phyloP scores from a whole-genome alignment of 208 protist species.

The Crithidia acanthocephali region DNA sequence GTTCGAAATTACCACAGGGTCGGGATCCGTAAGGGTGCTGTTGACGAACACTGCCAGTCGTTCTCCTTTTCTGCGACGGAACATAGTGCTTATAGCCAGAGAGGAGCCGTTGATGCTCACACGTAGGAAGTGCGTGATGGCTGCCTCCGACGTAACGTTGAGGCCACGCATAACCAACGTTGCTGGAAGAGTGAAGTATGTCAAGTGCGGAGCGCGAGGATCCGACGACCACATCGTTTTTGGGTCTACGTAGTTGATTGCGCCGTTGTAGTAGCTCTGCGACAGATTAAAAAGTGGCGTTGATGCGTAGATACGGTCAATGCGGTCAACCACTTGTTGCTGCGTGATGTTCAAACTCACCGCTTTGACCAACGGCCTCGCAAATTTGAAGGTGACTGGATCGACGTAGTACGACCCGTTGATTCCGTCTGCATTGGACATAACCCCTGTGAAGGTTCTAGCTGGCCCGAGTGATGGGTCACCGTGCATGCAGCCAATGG shows the following conservation, averaged over 20 bases:
- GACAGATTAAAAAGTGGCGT: not conserved
- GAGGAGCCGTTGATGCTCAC: not conserved
- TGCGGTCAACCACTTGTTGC: not conserved
- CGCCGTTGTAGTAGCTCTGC: not conserved
- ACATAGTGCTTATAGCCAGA: not conserved
- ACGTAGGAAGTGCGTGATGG: not conserved
- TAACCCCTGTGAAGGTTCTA: not conserved
- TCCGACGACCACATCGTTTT: not conserved
- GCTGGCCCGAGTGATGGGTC: not conserved
- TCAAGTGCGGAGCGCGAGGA: not conserved
- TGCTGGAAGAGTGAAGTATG: not conserved
- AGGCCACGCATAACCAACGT: not conserved
- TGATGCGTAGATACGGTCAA: not conserved
- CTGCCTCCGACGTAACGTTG: too few species aligned
- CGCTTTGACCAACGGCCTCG: not conserved
- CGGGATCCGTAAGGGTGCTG: not conserved
- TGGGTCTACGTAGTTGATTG: not conserved
- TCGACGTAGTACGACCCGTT: not conserved
- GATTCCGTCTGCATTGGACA: not conserved
- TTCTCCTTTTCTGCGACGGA: not conserved
- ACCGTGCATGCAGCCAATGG: not conserved
- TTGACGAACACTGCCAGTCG: not conserved
- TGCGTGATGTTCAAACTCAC: not conserved
- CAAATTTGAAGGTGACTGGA: not conserved
- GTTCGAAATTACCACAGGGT: slow-evolving; percentile 4